Evolutionary conservation across 352 stramenopile genomes (phyloP).

Genomic region (Phytophthora hibernalis): DNA sequence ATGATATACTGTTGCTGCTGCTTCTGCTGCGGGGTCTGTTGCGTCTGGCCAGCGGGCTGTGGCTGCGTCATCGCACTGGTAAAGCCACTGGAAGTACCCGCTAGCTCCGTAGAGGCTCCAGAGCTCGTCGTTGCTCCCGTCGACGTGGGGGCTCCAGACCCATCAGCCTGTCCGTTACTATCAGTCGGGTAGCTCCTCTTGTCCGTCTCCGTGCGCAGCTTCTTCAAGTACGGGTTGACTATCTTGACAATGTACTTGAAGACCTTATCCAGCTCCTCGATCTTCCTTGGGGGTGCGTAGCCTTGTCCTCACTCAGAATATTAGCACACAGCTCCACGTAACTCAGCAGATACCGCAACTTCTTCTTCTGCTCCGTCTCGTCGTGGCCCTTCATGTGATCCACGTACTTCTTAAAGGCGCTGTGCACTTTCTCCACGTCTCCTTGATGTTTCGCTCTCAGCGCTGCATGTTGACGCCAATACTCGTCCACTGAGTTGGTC

Average conservation of each 20-base stretch:
- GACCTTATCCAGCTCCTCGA: slow-evolving; percentile 88
- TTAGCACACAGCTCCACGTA: slow-evolving; percentile 87
- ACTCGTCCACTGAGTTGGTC: slow-evolving; percentile 64
- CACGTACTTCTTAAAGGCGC: slow-evolving; percentile 89
- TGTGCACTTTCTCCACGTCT: slow-evolving; percentile 88
- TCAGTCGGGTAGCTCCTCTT: slow-evolving; percentile 52
- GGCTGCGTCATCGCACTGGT: slow-evolving; percentile 35
- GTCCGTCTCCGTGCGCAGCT: slow-evolving; percentile 85
- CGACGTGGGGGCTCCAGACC: slow-evolving; percentile 8
- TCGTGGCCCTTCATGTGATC: slow-evolving; percentile 90
- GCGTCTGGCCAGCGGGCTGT: slow-evolving; percentile 24
- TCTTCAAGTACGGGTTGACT: slow-evolving; percentile 89
- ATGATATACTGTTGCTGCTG: slow-evolving; percentile 59
- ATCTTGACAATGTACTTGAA: slow-evolving; percentile 93
- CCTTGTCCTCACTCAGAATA: slow-evolving; percentile 79
- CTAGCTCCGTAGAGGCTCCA: slow-evolving; percentile 14
- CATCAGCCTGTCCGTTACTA: slow-evolving; percentile 21
- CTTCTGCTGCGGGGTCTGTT: slow-evolving; percentile 49
- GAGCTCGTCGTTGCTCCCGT: slow-evolving; percentile 17
- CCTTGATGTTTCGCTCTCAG: slow-evolving; percentile 82
- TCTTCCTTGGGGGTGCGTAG: slow-evolving; percentile 73
- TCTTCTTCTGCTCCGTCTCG: slow-evolving; percentile 90
- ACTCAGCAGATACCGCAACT: slow-evolving; percentile 82
- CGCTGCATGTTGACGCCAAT: slow-evolving; percentile 80
- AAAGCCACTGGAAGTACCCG: slow-evolving; percentile 23